These are phyloP conservation scores for Ulota crispa DNA, from an alignment of 225 moss, liverwort and hornwort species.

Conservation along the genomic window DNA sequence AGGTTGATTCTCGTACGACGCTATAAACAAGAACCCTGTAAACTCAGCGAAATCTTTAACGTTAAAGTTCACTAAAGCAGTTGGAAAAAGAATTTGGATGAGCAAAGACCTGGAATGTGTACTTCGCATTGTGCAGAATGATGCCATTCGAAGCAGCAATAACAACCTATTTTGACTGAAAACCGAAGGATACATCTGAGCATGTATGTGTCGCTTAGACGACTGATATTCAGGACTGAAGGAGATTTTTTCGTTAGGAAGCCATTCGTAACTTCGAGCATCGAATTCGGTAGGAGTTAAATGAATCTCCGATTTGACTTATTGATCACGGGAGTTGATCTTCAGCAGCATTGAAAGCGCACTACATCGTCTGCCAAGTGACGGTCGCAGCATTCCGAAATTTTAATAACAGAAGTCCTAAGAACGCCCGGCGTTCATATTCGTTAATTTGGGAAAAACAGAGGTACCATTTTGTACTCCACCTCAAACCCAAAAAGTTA, in stretches of 20 bases:
- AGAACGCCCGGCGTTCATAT: too few relatives aligned
- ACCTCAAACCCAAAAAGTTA: too few relatives aligned
- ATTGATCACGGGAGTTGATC: neutral
- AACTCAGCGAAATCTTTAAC: neutral
- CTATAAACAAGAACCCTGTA: neutral
- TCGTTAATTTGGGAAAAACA: too few relatives aligned
- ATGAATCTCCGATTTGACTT: slow-evolving; percentile 7
- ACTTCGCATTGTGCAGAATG: neutral
- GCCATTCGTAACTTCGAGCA: neutral
- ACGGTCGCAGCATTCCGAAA: neutral
- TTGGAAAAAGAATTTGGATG: neutral
- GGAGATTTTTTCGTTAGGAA: neutral
- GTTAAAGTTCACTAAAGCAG: neutral
- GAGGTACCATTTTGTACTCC: too few relatives aligned
- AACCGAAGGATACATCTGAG: neutral
- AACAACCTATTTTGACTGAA: slow-evolving; percentile 8
- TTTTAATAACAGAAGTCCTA: too few relatives aligned
- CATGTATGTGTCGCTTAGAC: neutral
- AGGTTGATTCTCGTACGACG: too few relatives aligned
- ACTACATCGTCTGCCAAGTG: neutral
- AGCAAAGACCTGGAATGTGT: neutral
- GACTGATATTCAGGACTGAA: neutral
- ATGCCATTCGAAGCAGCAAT: neutral
- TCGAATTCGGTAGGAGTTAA: neutral
- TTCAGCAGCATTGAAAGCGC: slow-evolving; percentile 4